A percentile compares a stretch with the other conserved stretches of the same genome.
Evolutionary conservation across 2,329 filamentous ascomycete genomes (phyloP).

Genomic region (Arthrobotrys musiformis): DNA sequence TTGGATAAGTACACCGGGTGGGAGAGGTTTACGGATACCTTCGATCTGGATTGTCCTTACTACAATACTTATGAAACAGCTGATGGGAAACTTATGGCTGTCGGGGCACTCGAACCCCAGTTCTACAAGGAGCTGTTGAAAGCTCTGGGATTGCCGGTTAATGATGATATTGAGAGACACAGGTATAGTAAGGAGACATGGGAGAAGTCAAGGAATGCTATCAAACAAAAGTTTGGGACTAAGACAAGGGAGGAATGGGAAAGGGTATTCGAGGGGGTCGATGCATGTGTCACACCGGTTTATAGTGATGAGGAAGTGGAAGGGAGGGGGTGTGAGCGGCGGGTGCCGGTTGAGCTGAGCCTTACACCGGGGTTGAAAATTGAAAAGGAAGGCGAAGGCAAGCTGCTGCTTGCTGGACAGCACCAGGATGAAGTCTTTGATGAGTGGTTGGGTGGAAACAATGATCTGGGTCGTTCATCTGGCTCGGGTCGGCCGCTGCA

Average conservation of each 20-base stretch:
- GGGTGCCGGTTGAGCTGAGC: conserved; percentile 63
- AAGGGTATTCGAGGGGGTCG: conserved; percentile 82
- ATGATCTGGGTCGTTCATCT: not conserved
- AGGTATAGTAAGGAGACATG: conserved; percentile 72
- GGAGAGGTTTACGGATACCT: conserved; percentile 74
- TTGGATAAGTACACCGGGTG: conserved; percentile 73
- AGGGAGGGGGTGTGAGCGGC: conserved; percentile 65
- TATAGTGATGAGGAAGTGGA: conserved; percentile 79
- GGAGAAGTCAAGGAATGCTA: conserved; percentile 72
- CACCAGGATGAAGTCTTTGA: conserved; percentile 15
- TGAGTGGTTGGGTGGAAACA: not conserved
- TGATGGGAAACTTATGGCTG: conserved; percentile 81
- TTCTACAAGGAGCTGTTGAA: conserved; percentile 78
- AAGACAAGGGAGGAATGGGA: conserved; percentile 85
- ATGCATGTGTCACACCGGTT: conserved; percentile 92
- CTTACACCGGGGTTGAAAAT: conserved; percentile 64
- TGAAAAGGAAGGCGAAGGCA: not conserved
- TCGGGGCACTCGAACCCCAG: conserved; percentile 86
- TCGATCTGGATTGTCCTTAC: conserved; percentile 86
- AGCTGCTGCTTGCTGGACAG: conserved; percentile 8
- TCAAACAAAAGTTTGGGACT: conserved; percentile 73
- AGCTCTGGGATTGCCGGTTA: conserved; percentile 71
- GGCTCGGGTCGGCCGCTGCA: not conserved
- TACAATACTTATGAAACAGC: conserved; percentile 88
- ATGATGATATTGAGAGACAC: conserved; percentile 66